Evolutionary conservation across 2,329 filamentous ascomycete genomes (phyloP).

Genomic region (Ceratocystis variospora): DNA sequence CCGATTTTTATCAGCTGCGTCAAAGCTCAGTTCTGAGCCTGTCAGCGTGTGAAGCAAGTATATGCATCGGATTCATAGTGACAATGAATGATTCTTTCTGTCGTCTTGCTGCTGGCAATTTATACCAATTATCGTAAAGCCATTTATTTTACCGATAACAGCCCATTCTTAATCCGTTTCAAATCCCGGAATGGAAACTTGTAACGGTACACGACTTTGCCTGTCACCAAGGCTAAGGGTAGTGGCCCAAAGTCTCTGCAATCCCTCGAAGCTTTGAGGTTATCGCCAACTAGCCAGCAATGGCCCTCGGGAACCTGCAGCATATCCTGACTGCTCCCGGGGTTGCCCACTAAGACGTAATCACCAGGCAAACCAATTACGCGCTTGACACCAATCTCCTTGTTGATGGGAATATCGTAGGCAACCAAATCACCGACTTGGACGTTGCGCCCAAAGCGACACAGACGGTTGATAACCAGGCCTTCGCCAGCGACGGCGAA

Average conservation of each 20-base stretch:
- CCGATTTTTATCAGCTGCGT: too few relatives aligned
- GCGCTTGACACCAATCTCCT: slow-evolving; percentile 57
- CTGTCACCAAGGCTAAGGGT: slow-evolving; percentile 68
- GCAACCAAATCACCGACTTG: slow-evolving; percentile 72
- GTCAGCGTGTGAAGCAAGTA: too few relatives aligned
- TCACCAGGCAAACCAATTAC: slow-evolving; percentile 64
- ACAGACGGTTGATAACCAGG: slow-evolving; percentile 53
- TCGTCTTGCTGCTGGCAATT: background rate
- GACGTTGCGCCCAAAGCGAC: slow-evolving; percentile 51
- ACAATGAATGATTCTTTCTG: background rate
- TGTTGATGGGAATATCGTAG: slow-evolving; percentile 57
- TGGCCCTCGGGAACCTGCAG: slow-evolving; percentile 80
- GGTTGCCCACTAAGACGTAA: slow-evolving; percentile 54
- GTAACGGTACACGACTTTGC: slow-evolving; percentile 60
- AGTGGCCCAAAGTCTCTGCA: slow-evolving; percentile 77
- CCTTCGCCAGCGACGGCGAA: slow-evolving; percentile 54
- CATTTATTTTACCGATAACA: slow-evolving; percentile 25
- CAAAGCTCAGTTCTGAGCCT: too few relatives aligned
- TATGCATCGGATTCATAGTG: too few relatives aligned
- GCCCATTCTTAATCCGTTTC: slow-evolving; percentile 35
- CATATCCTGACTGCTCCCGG: slow-evolving; percentile 28
- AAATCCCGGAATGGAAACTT: slow-evolving; percentile 32
- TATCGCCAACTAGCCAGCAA: slow-evolving; percentile 84
- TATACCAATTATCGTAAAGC: background rate
- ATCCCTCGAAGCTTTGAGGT: slow-evolving; percentile 69